phyloP scores from a whole-genome alignment of 23 red algal genomes.

The Cyanidiococcus yangmingshanensis region DNA sequence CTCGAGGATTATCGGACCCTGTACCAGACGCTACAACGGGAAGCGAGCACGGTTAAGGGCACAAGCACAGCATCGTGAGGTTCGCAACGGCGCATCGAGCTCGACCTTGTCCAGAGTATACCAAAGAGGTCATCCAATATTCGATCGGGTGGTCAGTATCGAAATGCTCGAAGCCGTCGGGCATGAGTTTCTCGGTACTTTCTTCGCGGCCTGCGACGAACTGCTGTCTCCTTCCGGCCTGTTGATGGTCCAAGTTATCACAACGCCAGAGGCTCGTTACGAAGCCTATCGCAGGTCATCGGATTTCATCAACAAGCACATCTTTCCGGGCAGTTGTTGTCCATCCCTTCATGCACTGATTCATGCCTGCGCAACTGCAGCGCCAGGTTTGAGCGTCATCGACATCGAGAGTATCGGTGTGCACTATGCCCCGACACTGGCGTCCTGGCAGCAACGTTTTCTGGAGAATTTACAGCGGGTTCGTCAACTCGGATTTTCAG shows the following conservation, averaged over 20 bases:
- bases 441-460: constrained; percentile 53
- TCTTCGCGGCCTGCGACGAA: constrained; percentile 41
- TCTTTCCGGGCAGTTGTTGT: constrained; percentile 89
- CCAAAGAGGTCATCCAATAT: too few species aligned
- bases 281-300: constrained; percentile 40
- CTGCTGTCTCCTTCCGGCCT: constrained; percentile 44
- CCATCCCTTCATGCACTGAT: constrained; percentile 62
- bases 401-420: constrained; percentile 57
- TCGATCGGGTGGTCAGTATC: constrained; percentile 77
- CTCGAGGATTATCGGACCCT: constrained; percentile 69
- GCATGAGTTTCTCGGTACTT: constrained; percentile 67
- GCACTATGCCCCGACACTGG: constrained; percentile 87
- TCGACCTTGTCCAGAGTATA: too few species aligned
- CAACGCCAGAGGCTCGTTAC: constrained; percentile 82
- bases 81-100: too few species aligned
- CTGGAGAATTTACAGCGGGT: constrained; percentile 14
- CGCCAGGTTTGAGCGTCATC: constrained; percentile 38
- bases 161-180: constrained; percentile 98
- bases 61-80: not conserved
- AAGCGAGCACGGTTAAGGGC: not conserved
- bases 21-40: not conserved
- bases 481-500: constrained; percentile 44
- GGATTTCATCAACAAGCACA: constrained; percentile 92
- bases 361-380: constrained; percentile 21
- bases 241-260: constrained; percentile 75